Percentiles rank a stretch among this genome's conserved stretches.
Conservation (phyloP, 1,284 basidiomycete species). For the Austroboletus niveus region DNA sequence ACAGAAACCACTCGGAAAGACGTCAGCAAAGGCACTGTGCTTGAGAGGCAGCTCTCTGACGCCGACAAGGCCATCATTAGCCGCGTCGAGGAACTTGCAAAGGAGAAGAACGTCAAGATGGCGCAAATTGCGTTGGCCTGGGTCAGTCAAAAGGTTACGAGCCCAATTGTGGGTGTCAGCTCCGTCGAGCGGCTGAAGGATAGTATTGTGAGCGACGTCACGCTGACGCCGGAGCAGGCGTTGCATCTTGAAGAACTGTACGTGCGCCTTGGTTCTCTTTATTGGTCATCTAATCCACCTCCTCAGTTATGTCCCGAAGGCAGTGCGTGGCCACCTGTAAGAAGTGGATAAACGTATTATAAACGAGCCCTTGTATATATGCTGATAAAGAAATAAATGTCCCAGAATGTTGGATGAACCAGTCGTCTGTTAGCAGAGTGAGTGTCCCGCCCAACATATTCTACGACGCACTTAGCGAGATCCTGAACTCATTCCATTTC, state of each 20-base stretch:
- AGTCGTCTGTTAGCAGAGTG: no score
- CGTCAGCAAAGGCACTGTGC: conserved; percentile 25
- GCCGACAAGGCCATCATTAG: conserved; percentile 37
- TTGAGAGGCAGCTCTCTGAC: conserved; percentile 28
- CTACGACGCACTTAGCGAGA: no score
- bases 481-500: no score
- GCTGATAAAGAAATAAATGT: no score
- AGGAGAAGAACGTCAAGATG: conserved; percentile 40
- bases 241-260: conserved; percentile 32
- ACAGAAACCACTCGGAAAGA: conserved; percentile 25
- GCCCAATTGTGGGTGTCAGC: conserved; percentile 38
- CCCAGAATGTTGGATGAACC: no score
- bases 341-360: background rate
- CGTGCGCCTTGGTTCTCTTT: conserved; percentile 1
- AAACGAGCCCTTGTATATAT: no score
- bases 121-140: conserved; percentile 43
- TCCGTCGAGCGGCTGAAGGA: conserved; percentile 26
- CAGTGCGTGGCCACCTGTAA: conserved; percentile 19
- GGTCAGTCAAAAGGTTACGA: conserved; percentile 36
- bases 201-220: conserved; percentile 17
- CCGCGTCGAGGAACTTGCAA: conserved; percentile 42
- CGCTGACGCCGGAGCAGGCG: conserved; percentile 28
- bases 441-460: no score
- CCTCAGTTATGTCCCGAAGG: conserved; percentile 20
- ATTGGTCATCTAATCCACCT: background rate